Evolutionary conservation across 106 monocot genomes (phyloP).

Genomic region (Apostasia shenzhenica): DNA sequence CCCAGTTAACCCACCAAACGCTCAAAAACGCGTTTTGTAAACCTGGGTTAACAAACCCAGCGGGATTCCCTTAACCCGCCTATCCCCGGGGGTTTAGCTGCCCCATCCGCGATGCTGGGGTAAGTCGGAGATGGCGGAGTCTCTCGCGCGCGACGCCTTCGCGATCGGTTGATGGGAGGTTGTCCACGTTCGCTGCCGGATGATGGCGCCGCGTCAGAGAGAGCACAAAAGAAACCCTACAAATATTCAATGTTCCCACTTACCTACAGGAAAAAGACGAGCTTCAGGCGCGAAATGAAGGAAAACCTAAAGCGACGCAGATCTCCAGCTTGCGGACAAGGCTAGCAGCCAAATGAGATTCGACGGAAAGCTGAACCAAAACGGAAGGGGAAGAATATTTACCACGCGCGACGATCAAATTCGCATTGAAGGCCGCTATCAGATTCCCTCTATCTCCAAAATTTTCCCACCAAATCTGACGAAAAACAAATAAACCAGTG

Average conservation of each 20-base stretch:
- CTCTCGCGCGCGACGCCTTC: too few relatives aligned
- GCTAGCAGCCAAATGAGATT: constrained; percentile 2
- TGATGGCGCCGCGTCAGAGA: background rate
- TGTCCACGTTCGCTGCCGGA: too few relatives aligned
- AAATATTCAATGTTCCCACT: background rate
- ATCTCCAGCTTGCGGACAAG: constrained; percentile 8
- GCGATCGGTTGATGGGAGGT: too few relatives aligned
- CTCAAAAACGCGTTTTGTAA: too few relatives aligned
- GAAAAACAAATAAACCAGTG: background rate
- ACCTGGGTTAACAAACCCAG: too few relatives aligned
- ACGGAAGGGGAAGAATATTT: background rate
- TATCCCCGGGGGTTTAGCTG: too few relatives aligned
- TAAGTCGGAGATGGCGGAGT: too few relatives aligned
- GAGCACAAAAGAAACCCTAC: background rate
- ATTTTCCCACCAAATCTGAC: constrained; percentile 9
- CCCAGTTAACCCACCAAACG: too few relatives aligned
- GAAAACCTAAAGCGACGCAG: constrained; percentile 11
- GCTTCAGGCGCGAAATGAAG: background rate
- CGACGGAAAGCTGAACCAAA: background rate
- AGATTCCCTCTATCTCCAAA: constrained; percentile 7
- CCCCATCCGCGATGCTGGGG: too few relatives aligned
- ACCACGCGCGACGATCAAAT: constrained; percentile 3
- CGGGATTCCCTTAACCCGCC: too few relatives aligned
- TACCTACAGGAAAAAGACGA: background rate
- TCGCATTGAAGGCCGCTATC: background rate